Base-by-base conservation (phyloP, 1,284 basidiomycete genomes). In the Cryptococcus sp. region DNA sequence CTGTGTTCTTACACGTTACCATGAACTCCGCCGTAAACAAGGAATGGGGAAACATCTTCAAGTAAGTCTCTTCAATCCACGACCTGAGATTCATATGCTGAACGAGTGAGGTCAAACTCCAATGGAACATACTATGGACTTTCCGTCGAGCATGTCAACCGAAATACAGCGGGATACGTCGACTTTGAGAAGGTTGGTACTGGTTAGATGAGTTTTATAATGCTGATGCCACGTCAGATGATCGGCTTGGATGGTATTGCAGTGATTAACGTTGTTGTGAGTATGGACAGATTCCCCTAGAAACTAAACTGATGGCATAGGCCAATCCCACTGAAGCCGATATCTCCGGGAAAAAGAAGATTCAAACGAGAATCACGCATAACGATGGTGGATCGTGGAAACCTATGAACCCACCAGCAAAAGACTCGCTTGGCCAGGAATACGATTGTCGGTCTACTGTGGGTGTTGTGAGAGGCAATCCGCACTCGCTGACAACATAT, bases 51-150 rank as follows among this genome's bases (percentile, higher is more conserved):
- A 88, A 84, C 66, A 86, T 98, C 63, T 86, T 98, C 71, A 98
- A 78, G 66, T 23, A 23, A 23, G 23, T 23, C 23, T 23, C 23
- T 23, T 23, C 23, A 23, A 23, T 23, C 23, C 23, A 23, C 23
- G 23, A 23, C 23, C 23, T 23, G 23, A 23, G 2, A 23, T 23
- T 23, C 23, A 23, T 23, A 23, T 23, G 23, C 23, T 23, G 23
- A 23, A 23, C 23, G 23, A 23, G 23, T 23, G 23, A 23, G 23
- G 23, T 96, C 91, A 47, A 98, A 98, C 77, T 96, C 89, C 45
- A 98, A 98, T 70, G 95, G 95, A 37, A 98, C 96, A 0, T 98
- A 97, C 79, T 98, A 91, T 72, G 85, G 89, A 32, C 74, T 93
- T 14, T 90, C 92, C 0, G 71, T 89, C 49, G 88, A 90, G 64